A percentile compares a stretch with the other conserved stretches of the same genome.
Evolutionary conservation across 371 early-diverging fungal species (phyloP).

Genomic region (Rhizopus delemar): DNA sequence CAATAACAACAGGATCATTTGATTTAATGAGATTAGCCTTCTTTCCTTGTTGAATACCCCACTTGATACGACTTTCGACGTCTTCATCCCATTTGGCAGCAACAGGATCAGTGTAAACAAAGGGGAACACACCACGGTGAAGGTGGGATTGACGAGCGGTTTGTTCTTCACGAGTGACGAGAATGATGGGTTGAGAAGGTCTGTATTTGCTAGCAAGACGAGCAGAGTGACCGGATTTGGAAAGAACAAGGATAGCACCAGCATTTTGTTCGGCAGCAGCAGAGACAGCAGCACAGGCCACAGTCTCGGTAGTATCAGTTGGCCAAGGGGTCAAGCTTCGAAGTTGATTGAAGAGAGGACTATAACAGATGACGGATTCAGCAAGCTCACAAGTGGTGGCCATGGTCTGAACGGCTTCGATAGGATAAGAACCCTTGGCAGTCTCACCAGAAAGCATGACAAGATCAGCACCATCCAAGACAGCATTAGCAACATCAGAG

Average conservation of each 20-base stretch:
- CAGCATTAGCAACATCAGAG: constrained; percentile 97
- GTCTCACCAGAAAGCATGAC: constrained; percentile 98
- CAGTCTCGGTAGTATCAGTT: constrained; percentile 84
- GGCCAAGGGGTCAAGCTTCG: constrained; percentile 72
- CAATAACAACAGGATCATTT: constrained; percentile 72
- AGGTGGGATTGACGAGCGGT: constrained; percentile 87
- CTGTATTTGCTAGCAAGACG: constrained; percentile 91
- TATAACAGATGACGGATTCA: constrained; percentile 74
- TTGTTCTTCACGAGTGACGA: constrained; percentile 76
- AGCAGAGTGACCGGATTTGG: constrained; percentile 84
- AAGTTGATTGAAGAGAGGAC: constrained; percentile 76
- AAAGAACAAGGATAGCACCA: constrained; percentile 84
- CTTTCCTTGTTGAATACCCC: constrained; percentile 75
- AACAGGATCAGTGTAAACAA: constrained; percentile 64
- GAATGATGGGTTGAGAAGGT: constrained; percentile 87
- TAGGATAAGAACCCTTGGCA: constrained; percentile 83
- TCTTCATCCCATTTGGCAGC: constrained; percentile 77
- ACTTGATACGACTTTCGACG: constrained; percentile 79
- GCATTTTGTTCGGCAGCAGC: constrained; percentile 82
- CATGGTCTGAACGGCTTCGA: constrained; percentile 78
- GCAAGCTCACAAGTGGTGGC: constrained; percentile 68
- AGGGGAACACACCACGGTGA: constrained; percentile 88
- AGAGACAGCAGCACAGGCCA: constrained; percentile 88
- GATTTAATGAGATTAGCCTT: constrained; percentile 57
- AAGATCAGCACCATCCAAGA: constrained; percentile 92